A percentile compares a stretch with the other conserved stretches of the same genome.
Evolutionary conservation across 352 stramenopile genomes (phyloP).

Genomic region (Globisporangium heterothallicum): DNA sequence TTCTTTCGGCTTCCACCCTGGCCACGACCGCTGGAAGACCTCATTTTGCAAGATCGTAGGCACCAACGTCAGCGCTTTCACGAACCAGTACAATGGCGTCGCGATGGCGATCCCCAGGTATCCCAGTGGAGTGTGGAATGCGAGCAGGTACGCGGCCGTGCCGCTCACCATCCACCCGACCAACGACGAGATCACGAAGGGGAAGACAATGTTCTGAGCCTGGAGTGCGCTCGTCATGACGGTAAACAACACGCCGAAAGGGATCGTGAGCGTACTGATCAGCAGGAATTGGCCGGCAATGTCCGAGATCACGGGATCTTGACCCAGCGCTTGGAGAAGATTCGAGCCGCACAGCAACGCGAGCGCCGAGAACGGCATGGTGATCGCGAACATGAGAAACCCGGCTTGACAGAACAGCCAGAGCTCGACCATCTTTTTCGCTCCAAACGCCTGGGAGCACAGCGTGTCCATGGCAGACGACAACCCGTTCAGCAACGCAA

Average conservation of each 20-base stretch:
- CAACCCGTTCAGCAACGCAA: conserved; percentile 41
- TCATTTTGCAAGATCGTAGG: conserved; percentile 15
- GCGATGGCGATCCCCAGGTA: conserved; percentile 56
- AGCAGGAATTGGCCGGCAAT: conserved; percentile 40
- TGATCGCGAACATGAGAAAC: conserved; percentile 33
- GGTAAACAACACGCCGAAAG: conserved; percentile 41
- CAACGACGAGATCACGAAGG: conserved; percentile 37
- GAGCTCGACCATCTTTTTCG: conserved; percentile 42
- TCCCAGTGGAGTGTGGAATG: conserved; percentile 43
- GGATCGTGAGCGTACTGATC: conserved; percentile 27
- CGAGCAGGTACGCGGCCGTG: conserved; percentile 38
- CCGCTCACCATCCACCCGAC: conserved; percentile 34
- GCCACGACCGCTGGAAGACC: conserved; percentile 23
- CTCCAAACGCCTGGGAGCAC: conserved; percentile 61
- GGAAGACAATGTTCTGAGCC: conserved; percentile 55
- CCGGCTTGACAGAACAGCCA: conserved; percentile 56
- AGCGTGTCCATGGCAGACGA: conserved; percentile 59
- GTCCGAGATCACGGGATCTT: conserved; percentile 38
- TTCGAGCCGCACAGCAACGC: conserved; percentile 36
- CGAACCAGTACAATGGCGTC: conserved; percentile 33
- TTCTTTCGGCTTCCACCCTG: conserved; percentile 21
- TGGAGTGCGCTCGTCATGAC: conserved; percentile 49
- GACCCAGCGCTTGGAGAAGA: conserved; percentile 43
- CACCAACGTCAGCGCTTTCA: conserved; percentile 16
- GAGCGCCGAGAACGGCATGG: conserved; percentile 26